phyloP scores from a whole-genome alignment of 2,329 filamentous ascomycete species.

The Diaporthe batatas region DNA sequence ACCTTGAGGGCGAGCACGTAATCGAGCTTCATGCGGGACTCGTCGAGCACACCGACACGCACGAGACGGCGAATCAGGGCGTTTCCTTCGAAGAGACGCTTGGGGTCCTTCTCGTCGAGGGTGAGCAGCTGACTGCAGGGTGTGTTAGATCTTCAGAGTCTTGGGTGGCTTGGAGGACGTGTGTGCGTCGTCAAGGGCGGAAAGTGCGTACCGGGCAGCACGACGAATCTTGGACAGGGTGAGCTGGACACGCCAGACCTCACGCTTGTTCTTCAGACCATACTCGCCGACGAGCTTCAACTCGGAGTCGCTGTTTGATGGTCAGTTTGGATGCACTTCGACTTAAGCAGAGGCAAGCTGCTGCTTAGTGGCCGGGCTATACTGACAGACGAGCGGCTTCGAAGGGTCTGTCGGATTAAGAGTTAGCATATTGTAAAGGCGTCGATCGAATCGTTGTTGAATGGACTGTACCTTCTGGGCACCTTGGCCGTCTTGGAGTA shows the following conservation, averaged over 20 bases:
- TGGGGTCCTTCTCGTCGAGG: slow-evolving; percentile 99
- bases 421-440: slow-evolving; percentile 34
- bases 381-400: slow-evolving; percentile 99
- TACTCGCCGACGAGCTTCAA: slow-evolving; percentile 99
- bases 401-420: slow-evolving; percentile 82
- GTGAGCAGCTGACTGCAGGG: slow-evolving; percentile 93
- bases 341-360: slow-evolving; percentile 98
- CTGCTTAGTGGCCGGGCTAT: slow-evolving; percentile 93
- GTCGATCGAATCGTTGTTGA: not conserved
- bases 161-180: not conserved
- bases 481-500: slow-evolving; percentile 99
- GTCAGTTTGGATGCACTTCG: slow-evolving; percentile 83
- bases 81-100: slow-evolving; percentile 99
- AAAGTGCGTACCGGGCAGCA: slow-evolving; percentile 89
- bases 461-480: slow-evolving; percentile 62
- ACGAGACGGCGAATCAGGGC: slow-evolving; percentile 99
- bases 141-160: slow-evolving; percentile 45
- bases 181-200: not conserved
- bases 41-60: slow-evolving; percentile 99
- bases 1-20: slow-evolving; percentile 99
- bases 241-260: slow-evolving; percentile 99
- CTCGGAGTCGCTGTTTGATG: slow-evolving; percentile 89
- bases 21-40: slow-evolving; percentile 99
- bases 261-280: slow-evolving; percentile 99
- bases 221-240: slow-evolving; percentile 99